Base-by-base conservation (phyloP, 2,329 filamentous ascomycete genomes). In the Pestalotiopsis sp. region DNA sequence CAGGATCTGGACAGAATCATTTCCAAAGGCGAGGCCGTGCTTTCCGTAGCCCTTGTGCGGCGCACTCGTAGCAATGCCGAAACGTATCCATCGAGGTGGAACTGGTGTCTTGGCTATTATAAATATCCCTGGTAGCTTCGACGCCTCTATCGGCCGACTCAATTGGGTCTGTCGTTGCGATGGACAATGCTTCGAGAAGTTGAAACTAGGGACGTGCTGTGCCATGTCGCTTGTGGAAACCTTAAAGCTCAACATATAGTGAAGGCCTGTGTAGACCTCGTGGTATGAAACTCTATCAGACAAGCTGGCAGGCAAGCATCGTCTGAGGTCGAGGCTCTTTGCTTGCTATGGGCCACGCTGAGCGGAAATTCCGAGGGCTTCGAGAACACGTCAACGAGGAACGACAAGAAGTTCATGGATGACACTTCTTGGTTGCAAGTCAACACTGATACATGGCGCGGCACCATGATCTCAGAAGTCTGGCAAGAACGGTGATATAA, bases 141-240 rank as follows among this genome's bases (percentile, higher is more conserved):
- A n/a, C 45, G 17, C 31, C 12, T 17, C 31, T 20, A 41, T 36
- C 45, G 45, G 45, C 45, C 45, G 36, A 62, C 59, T 13, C 25
- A 62, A 39, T 36, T 20, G 59, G 59, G 36, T 20, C 25, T 20
- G 59, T 11, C 20, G 9, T 62, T 62, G 59, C 31, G 27, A 62
- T 62, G 25, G 23, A 63, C 17, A 64, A 52, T 49, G 36, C n/a
- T 56, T 64, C 62, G 38, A 64, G 25, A 64, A 64, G 62, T 60
- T 38, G 58, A 60, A 38, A 60, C 58, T 60, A 23, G 45, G 45
- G 45, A 52, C 45, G 45, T 52, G 45, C 45, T 52, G 45, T 52
- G 45, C 17, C 45, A 52, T 52, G 45, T 52, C 45, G 20, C 45
- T 52, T 52, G 45, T 20, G 45, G 45, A 52, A 52, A 52, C 45